Evolutionary conservation across 345 rosid species (phyloP), one percentile per base, ranked within the genome.

Genomic region (Populus simonii): DNA sequence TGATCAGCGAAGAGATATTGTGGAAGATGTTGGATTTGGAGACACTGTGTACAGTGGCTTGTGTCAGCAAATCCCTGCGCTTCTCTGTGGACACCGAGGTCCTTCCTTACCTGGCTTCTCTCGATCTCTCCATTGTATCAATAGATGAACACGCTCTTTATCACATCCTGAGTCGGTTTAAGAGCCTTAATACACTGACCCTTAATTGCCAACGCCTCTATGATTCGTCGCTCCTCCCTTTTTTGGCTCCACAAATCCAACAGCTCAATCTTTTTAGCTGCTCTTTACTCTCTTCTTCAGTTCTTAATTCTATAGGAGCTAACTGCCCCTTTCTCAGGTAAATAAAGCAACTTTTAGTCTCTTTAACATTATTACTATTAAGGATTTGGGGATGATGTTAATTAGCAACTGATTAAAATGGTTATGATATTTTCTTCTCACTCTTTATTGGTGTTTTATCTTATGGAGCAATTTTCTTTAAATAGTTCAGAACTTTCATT

Each of bases 261-360:
- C 89, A 90, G 59, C 85, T 90, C 77, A 82, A 84, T 79, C 81
- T 92, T 77, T 81, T 83, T 33, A 68, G 89, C 66, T 85, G 92
- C 74, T 80, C 90, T 16, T 70, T 29, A 16, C 45, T 90, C 63
- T 66, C 84, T 4, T 83, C 77, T 76, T 72, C 59, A n/a, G 75
- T 85, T 11, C 85, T 90, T n/a, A 38, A 71, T 82, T 84, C 79
- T 49, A 79, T 92, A 22, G 90, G 82, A 6, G 22, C 15, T 9
- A 80, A 71, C 43, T 92, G 93, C 83, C 86, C 89, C 51, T 78
- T 88, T 76, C 83, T 92, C 82, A 90, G 95, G 92, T 89, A 47
- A 13, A 15, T 47, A 47, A 47, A 15, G 2, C 20, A 47, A 12
- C 16, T 16, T 47, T 15, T 47, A 12, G 18, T 47, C 18, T 47